Percentiles rank a stretch among this genome's conserved stretches.
phyloP scores from a whole-genome alignment of 768 basidiomycete species.

The Termitomyces sp. region DNA sequence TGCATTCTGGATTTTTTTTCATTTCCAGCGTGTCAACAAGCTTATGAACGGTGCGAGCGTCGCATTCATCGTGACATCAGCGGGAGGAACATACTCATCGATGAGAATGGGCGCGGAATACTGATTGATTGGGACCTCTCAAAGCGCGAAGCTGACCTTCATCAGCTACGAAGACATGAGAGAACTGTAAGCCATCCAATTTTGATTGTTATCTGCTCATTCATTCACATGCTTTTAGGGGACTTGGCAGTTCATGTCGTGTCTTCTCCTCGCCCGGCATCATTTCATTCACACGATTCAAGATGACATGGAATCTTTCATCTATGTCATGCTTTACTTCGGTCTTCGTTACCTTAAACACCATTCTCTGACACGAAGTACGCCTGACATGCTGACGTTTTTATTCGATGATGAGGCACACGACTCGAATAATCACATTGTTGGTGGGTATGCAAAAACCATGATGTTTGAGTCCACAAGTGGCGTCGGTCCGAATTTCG shows the following conservation, averaged over 20 bases:
- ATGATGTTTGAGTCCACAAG: not conserved
- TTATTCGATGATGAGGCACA: not conserved
- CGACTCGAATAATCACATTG: not conserved
- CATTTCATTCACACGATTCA: constrained; percentile 17
- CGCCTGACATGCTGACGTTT: no score
- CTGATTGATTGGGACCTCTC: constrained; percentile 1
- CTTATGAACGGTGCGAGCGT: not conserved
- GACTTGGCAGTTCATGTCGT: constrained; percentile 15
- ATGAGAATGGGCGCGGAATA: not conserved
- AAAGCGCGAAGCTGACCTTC: not conserved
- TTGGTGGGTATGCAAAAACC: not conserved
- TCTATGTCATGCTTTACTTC: constrained; percentile 15
- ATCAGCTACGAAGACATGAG: not conserved
- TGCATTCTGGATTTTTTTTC: no score
- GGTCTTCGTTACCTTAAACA: constrained; percentile 12
- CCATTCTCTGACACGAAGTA: not conserved
- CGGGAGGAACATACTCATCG: not conserved
- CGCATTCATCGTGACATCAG: not conserved
- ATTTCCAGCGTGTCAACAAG: not conserved
- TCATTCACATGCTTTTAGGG: not conserved
- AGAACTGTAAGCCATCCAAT: not conserved
- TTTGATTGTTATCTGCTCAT: not conserved
- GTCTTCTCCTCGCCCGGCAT: constrained; percentile 13
- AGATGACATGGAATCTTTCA: constrained; percentile 29
- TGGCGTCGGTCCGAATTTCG: not conserved